phyloP scores from a whole-genome alignment of 495 filamentous ascomycete genomes.

The Entonaema liquescens region DNA sequence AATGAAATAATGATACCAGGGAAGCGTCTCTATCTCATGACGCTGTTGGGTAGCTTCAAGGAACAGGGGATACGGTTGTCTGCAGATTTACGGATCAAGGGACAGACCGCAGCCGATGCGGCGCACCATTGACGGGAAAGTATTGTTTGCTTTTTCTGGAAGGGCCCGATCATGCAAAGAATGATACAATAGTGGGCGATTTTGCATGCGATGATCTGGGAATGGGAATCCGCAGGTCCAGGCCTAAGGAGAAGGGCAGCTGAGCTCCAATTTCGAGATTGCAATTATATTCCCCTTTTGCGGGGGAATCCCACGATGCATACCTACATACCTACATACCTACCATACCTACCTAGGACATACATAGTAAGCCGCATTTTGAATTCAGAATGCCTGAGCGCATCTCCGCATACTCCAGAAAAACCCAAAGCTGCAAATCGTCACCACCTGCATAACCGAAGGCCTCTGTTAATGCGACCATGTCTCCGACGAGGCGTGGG shows the following conservation, averaged over 20 bases:
- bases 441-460: conserved; percentile 51
- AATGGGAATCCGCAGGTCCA: conserved; percentile 35
- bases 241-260: conserved; percentile 23
- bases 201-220: conserved; percentile 36
- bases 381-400: conserved; percentile 37
- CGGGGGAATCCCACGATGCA: conserved; percentile 40
- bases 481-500: conserved; percentile 49
- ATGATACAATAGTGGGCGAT: conserved; percentile 39
- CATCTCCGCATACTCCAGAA: conserved; percentile 41
- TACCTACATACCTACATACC: conserved; percentile 7
- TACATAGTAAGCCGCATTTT: conserved; percentile 37
- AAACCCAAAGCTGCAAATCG: conserved; percentile 38
- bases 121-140: conserved; percentile 43
- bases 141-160: conserved; percentile 40
- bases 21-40: conserved; percentile 38
- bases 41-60: conserved; percentile 43
- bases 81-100: conserved; percentile 48
- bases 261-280: conserved; percentile 34
- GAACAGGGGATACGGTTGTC: conserved; percentile 43
- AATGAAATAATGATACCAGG: conserved; percentile 29
- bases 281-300: conserved; percentile 31
- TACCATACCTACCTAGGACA: too few relatives aligned
- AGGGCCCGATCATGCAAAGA: conserved; percentile 42
- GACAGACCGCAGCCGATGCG: conserved; percentile 47
- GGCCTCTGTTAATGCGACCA: conserved; percentile 52